phyloP scores from a whole-genome alignment of 495 filamentous ascomycete species.

The Viridothelium virens region DNA sequence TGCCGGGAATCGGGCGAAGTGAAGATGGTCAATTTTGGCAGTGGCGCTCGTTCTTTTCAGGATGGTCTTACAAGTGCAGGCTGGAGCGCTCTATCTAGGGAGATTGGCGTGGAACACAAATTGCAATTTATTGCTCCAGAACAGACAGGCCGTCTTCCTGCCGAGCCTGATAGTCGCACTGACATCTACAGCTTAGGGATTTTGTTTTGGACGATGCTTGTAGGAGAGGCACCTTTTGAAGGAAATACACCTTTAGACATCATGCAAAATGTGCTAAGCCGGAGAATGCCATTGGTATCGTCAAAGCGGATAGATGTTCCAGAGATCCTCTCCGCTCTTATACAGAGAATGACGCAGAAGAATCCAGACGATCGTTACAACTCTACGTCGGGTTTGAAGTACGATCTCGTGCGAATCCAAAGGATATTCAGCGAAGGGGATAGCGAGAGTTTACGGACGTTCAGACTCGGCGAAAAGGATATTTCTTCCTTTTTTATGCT shows the following conservation, averaged over 20 bases:
- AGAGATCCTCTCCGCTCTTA: conserved; percentile 67
- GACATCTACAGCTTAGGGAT: conserved; percentile 86
- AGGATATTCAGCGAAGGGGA: conserved; percentile 70
- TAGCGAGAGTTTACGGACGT: conserved; percentile 55
- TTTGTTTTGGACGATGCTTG: conserved; percentile 77
- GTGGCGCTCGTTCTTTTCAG: conserved; percentile 76
- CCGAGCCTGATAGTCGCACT: conserved; percentile 79
- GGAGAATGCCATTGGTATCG: conserved; percentile 65
- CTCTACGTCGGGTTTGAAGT: conserved; percentile 69
- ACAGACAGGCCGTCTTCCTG: conserved; percentile 83
- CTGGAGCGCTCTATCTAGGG: conserved; percentile 71
- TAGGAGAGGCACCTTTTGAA: conserved; percentile 66
- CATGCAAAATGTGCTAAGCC: conserved; percentile 74
- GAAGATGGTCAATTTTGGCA: conserved; percentile 75
- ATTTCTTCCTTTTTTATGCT: conserved; percentile 82
- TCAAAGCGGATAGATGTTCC: conserved; percentile 70
- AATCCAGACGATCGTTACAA: conserved; percentile 76
- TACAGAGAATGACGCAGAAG: conserved; percentile 85
- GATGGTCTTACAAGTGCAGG: conserved; percentile 75
- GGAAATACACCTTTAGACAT: conserved; percentile 75
- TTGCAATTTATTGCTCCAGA: conserved; percentile 83
- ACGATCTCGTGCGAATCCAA: conserved; percentile 63
- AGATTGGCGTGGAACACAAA: conserved; percentile 75
- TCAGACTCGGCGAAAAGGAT: conserved; percentile 64
- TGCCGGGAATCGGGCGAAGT: conserved; percentile 57